Evolutionary conservation across 768 basidiomycete species (phyloP), one percentile per base, ranked within the genome.

Genomic region (Calocybe cyanea): DNA sequence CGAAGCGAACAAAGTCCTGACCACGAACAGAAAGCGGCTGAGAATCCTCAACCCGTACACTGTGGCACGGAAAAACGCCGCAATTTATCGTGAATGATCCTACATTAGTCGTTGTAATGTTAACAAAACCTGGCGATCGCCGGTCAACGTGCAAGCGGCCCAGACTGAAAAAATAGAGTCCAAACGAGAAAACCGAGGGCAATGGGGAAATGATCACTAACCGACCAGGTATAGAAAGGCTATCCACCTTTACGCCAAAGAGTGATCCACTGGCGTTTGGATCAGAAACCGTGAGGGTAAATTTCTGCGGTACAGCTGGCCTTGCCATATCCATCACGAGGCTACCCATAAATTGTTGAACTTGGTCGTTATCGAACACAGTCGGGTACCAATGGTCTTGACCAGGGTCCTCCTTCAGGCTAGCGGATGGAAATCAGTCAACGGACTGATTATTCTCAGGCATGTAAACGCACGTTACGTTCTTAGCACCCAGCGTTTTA

Each of bases 281-380:
- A 24, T 75, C 70, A 1, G 81, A 75, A 4, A 85, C 81, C 0
- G 89, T 93, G 45, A 94, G 63, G 1, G 85, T 89, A 60, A 90
- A 92, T 2, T 57, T 56, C 55, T 45, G 34, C 53, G 56, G 17
- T 40, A 51, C 19, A 14, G 41, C 35, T 21, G 42, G 35, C 13
- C 42, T 25, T 57, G 53, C 38, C 50, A 47, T 25, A 33, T 40
- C 13, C 24, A 54, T 34, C 34, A 58, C 44, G 11, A 60, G 48
- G 0, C 60, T 49, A 23, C 79, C 69, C 38, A 92, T 49, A 59
- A 91, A 92, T 0, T 54, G 51, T 42, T 76, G 66, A 1, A 87
- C 84, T 15, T 64, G 61, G 9, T 70, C 58, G 49, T 80, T 85
- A 30, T 66, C 63, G 37, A 92, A 68, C 20, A 87, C 66, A 2